Percentiles rank a stretch among this genome's conserved stretches.
Conservation (phyloP, 2,329 filamentous ascomycete species). For the Beauveria varroae region DNA sequence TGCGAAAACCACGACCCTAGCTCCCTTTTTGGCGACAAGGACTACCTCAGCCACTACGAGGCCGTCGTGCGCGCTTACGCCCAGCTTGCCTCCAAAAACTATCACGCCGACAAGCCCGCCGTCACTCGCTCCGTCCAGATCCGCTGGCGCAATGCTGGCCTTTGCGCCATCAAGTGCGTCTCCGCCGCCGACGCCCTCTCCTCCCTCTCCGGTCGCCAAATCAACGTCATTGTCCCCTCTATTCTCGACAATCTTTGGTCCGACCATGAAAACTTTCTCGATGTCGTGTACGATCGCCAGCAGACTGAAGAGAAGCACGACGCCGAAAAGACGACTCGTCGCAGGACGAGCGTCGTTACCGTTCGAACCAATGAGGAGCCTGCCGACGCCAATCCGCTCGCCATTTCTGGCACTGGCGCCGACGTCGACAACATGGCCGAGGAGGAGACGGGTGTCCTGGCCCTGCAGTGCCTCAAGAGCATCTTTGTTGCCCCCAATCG, state of each 20-base stretch:
- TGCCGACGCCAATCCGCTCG: conserved; percentile 54
- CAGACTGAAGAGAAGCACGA: conserved; percentile 62
- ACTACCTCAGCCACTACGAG: conserved; percentile 75
- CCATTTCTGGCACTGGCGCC: conserved; percentile 59
- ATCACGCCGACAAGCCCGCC: conserved; percentile 41
- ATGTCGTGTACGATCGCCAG: conserved; percentile 58
- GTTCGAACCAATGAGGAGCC: conserved; percentile 65
- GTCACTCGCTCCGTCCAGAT: conserved; percentile 67
- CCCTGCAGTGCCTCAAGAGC: conserved; percentile 77
- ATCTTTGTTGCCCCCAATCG: conserved; percentile 79
- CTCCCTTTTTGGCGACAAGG: conserved; percentile 75
- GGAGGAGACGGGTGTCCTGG: conserved; percentile 77
- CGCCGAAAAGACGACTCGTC: conserved; percentile 52
- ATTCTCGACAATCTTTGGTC: conserved; percentile 83
- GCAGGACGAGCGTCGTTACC: conserved; percentile 73
- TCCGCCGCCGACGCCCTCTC: conserved; percentile 73
- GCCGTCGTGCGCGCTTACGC: conserved; percentile 75
- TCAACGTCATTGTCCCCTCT: conserved; percentile 72
- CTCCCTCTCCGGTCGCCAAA: conserved; percentile 66
- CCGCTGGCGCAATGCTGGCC: conserved; percentile 66
- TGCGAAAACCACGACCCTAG: conserved; percentile 84
- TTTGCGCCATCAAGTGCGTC: conserved; percentile 74
- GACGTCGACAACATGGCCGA: conserved; percentile 88
- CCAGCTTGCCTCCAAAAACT: conserved; percentile 63
- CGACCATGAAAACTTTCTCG: conserved; percentile 61